Evolutionary conservation across 768 basidiomycete genomes (phyloP), one percentile per base, ranked within the genome.

Genomic region (Hygrophoropsis aurantiaca): DNA sequence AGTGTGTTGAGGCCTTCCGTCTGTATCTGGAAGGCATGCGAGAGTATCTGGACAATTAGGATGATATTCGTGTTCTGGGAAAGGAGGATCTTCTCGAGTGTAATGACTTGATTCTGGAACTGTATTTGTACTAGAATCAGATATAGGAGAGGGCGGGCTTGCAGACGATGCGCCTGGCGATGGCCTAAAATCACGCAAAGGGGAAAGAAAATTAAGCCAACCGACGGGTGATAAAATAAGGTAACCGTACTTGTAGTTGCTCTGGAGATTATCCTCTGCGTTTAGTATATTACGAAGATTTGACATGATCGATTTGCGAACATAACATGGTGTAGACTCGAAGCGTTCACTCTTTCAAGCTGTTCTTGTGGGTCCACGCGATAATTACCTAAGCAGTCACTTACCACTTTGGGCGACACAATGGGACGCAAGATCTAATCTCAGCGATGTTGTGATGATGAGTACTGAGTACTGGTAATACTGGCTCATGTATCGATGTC

Each of bases 1-100:
- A 10, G 89, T 90, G 57, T 91, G 88, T 54, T 90, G 87, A 44
- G 89, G 89, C 52, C 87, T 73, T 36, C 81, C 86, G 50, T 82
- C 78, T 26, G 88, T 88, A 61, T 91, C 84, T 30, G 86, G 87
- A 36, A 90, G 75, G 66, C 89, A 90, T 30, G 76, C 77, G 18
- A 91, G 74, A 41, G 82, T 82, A 62, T 90, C 82, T 25, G 89
- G 89, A 55, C 89, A 91, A 58, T 87, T 78, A 18, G 80, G 80
- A 59, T 91, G 89, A n/a, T 76, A 64, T 53, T 73, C 73, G 61
- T 87, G 85, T 45, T 75, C 73, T 33, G 66, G 61, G 47, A 50
- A 61, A 57, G 55, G 51, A 52, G 56, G 45, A 39, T 63, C 56
- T 42, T 54, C 59, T 43, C 54, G 48, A 44, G 47, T 46, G 42